Conservation (phyloP, 768 basidiomycete genomes). For the Paxillus involutus region DNA sequence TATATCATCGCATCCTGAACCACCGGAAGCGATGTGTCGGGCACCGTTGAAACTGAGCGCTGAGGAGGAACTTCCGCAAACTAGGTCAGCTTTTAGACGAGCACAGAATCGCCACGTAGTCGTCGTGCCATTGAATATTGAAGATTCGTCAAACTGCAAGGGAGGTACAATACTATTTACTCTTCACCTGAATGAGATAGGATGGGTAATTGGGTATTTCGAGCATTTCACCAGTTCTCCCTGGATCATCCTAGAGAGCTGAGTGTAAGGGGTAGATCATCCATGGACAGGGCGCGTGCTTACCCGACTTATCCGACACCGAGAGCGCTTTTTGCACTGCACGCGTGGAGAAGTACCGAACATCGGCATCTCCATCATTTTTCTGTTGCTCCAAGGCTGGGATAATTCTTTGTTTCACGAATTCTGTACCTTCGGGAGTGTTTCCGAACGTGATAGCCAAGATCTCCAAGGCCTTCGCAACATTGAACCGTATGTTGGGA, state of each 20-base stretch:
- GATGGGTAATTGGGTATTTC: conserved; percentile 31
- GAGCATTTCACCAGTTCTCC: conserved; percentile 19
- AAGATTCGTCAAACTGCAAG: conserved; percentile 23
- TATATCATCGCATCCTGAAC: background rate
- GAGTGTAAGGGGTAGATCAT: conserved; percentile 1
- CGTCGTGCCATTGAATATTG: conserved; percentile 7
- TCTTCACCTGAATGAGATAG: conserved; percentile 21
- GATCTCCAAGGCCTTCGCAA: conserved; percentile 92
- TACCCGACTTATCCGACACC: conserved; percentile 40
- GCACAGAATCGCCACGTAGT: background rate
- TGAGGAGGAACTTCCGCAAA: background rate
- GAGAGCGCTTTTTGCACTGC: conserved; percentile 62
- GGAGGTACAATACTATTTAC: conserved; percentile 33
- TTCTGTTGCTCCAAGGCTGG: conserved; percentile 87
- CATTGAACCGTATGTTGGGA: conserved; percentile 99
- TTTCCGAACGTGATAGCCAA: conserved; percentile 70
- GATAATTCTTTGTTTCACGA: conserved; percentile 70
- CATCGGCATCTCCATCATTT: conserved; percentile 91
- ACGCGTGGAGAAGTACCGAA: conserved; percentile 88
- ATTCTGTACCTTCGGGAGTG: conserved; percentile 67
- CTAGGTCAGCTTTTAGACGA: background rate
- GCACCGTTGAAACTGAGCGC: background rate
- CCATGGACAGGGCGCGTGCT: conserved; percentile 1
- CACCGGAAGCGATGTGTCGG: background rate
- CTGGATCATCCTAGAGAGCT: conserved; percentile 21